These are phyloP conservation scores for Solanum phureja DNA, from an alignment of 257 asterid species.

Conservation along the genomic window DNA sequence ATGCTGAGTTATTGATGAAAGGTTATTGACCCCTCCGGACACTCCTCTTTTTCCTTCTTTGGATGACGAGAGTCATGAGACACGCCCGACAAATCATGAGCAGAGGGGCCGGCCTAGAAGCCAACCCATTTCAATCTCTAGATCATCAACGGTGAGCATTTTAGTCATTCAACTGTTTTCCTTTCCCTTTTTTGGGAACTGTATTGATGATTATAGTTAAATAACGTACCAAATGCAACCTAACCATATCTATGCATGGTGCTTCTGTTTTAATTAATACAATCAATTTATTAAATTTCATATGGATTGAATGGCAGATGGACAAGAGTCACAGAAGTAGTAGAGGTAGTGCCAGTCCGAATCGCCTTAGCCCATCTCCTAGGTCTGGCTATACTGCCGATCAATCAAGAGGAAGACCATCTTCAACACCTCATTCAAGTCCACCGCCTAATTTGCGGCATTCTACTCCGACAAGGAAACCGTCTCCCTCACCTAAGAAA, in stretches of 20 bases:
- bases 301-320: conserved; percentile 40
- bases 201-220: background rate
- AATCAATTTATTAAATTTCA: background rate
- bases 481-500: conserved; percentile 74
- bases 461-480: conserved; percentile 53
- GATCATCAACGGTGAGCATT: conserved; percentile 65
- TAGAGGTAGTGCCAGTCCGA: conserved; percentile 88
- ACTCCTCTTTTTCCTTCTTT: conserved; percentile 86
- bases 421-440: conserved; percentile 55
- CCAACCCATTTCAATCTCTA: conserved; percentile 74
- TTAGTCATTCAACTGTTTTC: background rate
- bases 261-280: background rate
- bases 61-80: conserved; percentile 77
- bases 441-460: conserved; percentile 55
- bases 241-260: background rate
- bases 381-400: conserved; percentile 36
- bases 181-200: background rate
- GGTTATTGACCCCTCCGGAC: conserved; percentile 98
- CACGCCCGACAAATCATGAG: conserved; percentile 32
- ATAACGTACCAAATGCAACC: background rate
- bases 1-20: conserved; percentile 12
- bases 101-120: conserved; percentile 89
- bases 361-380: conserved; percentile 81
- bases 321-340: conserved; percentile 60
- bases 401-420: conserved; percentile 65